Conservation (phyloP, 257 asterid genomes). For the Capsicum pubescens region DNA sequence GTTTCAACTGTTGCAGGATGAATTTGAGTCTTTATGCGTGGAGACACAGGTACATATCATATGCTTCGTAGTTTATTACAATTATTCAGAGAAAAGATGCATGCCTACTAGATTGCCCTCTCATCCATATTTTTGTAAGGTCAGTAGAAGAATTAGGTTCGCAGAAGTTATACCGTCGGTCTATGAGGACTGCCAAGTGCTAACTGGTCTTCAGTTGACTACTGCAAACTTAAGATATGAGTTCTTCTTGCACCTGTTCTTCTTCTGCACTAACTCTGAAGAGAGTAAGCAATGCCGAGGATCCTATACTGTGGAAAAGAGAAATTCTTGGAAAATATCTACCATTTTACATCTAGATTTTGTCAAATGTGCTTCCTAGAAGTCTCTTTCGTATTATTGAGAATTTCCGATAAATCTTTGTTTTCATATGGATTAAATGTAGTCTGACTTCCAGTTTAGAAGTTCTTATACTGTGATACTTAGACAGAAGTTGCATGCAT, state of each 20-base stretch:
- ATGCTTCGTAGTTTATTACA: background rate
- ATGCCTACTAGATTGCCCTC: background rate
- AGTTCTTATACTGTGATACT: background rate
- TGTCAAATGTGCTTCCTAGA: background rate
- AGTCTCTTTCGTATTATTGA: background rate
- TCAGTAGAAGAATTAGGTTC: background rate
- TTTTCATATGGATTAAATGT: background rate
- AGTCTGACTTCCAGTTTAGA: background rate
- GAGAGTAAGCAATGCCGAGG: background rate
- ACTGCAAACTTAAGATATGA: background rate
- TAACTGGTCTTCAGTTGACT: background rate
- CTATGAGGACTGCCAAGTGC: background rate
- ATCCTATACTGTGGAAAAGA: background rate
- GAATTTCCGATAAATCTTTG: background rate
- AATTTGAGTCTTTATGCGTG: slow-evolving; percentile 53
- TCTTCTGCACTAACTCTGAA: background rate
- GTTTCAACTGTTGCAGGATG: slow-evolving; percentile 57
- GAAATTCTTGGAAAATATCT: background rate
- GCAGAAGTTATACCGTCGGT: background rate
- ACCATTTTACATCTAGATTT: background rate
- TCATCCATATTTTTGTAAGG: background rate
- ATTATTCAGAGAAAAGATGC: background rate
- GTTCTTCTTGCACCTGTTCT: background rate
- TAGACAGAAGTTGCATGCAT: background rate
- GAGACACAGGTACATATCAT: slow-evolving; percentile 58